Base-by-base conservation (phyloP, 192 early-diverging fungal species). In the Coemansia javaensis region DNA sequence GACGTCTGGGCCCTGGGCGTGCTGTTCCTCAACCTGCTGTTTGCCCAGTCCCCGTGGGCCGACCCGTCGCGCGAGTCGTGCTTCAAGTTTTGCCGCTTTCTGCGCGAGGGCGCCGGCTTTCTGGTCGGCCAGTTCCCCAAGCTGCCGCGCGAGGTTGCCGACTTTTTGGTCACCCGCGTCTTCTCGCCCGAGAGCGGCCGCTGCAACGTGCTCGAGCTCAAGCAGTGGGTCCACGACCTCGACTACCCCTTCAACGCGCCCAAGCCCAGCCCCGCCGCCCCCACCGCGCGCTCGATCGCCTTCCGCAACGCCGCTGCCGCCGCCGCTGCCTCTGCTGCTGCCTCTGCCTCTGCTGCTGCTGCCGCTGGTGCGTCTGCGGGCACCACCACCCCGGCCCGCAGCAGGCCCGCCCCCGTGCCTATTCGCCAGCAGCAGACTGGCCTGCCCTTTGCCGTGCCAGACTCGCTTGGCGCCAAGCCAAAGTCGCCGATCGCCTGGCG, bases 1-100 rank as follows among this genome's bases (percentile, higher is more conserved):
- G 85, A 87, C 32, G 64, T 87, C 28, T 87, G 85, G 85, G 82
- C 85, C 11, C 68, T 87, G 38, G 85, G 85, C 36, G 83, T 87
- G 35, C 79, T 87, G 23, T 71, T 87, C 35, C 71, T 87, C 61
- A 87, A 87, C 45, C 52, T 87, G 45, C 51, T 85, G 5, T 87
- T 81, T 47, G 83, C 79, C 44, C 81, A 82, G 42, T 82, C 81
- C 27, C 85, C 83, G n/a, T 87, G 85, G 85, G 77, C 77, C 11
- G 81, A 84, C 37, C 83, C 85, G 15, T 78, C 77, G 23, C 77
- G 73, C 28, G 66, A 72, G 20, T 56, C 73, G 27, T 83, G 79
- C 38, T 74, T 67, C 54, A 72, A 81, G 21, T 87, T 84, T 41
- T 77, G 78, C 47, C 65, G 69, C 23, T 87, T 85, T 44, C 34